Base-by-base conservation (phyloP, 305 asterid genomes). In the Caryopteris hybrid region DNA sequence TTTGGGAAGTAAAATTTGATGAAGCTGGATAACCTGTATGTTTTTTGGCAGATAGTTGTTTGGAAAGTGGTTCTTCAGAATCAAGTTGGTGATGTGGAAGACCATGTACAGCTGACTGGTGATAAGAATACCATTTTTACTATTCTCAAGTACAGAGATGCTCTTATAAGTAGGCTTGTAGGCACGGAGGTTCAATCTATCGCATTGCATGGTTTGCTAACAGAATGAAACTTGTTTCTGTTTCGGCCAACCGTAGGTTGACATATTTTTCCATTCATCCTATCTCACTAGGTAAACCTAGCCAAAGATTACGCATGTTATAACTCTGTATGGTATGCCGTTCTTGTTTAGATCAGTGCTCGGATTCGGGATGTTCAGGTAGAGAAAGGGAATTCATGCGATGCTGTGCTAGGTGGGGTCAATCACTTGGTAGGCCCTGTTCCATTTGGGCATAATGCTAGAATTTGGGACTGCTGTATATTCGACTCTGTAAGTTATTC, bases 151-250 rank as follows among this genome's bases (percentile, higher is more conserved):
- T 90, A 75, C 72, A 82, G 74, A 77, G 94, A 83, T 72, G 79
- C 76, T 74, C 77, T 78, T 73, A 63, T 90, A 71, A 79, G 88
- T 72, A 80, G 89, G 80, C 84, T 93, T 73, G 83, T 75, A 41
- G 99, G 41, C 99, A 93, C 74, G 99, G 88, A 84, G 99, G 99
- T 74, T 93, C 99, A 69, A 88, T 93, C 73, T 90, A 88, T 81
- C 89, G 97, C 68, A 85, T 93, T 74, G 85, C 94, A 7, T 93
- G 99, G 99, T 88, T 84, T 42, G 74, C 94, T 48, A 71, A 79
- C 74, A 97, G 96, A 55, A 68, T 64, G 61, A 87, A 88, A 57
- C 90, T 93, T 73, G 85, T 87, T 66, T 90, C 99, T 57, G 97
- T 87, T 68, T 93, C 99, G 52, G 99, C 90, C 74, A 97, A 93